phyloP scores from a whole-genome alignment of 768 basidiomycete genomes.

The Rhizopogon vinicolor region DNA sequence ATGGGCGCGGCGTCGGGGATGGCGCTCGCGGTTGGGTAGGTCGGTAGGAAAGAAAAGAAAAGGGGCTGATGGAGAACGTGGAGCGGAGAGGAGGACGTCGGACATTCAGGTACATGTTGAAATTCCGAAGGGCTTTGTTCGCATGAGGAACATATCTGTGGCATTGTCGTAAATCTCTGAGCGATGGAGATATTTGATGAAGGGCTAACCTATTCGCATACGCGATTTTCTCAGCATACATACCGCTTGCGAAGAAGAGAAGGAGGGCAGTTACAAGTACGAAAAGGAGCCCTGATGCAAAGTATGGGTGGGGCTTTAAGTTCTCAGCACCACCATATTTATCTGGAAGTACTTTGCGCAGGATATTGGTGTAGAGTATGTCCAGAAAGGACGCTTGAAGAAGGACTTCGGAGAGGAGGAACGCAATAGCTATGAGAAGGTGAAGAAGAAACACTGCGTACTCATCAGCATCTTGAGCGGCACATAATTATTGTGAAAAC shows the following conservation, averaged over 20 bases:
- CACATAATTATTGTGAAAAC: conserved; percentile 20
- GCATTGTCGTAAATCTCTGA: conserved; percentile 9
- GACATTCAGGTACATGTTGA: conserved; percentile 98
- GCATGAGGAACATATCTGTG: conserved; percentile 93
- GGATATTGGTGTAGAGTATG: conserved; percentile 51
- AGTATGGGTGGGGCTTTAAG: conserved; percentile 62
- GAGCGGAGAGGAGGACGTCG: conserved; percentile 71
- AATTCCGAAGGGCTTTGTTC: conserved; percentile 83
- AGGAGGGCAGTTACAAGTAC: conserved; percentile 87
- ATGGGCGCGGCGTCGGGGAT: conserved; percentile 30
- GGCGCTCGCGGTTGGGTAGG: conserved; percentile 17
- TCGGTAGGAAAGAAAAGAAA: conserved; percentile 34
- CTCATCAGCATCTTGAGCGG: conserved; percentile 15
- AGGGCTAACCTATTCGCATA: conserved; percentile 83
- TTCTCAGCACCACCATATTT: conserved; percentile 35
- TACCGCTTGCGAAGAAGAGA: conserved; percentile 94
- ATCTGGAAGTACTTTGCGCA: conserved; percentile 49
- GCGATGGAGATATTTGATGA: conserved; percentile 8
- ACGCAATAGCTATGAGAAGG: conserved; percentile 59
- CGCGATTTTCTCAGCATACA: conserved; percentile 94
- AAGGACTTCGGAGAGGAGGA: conserved; percentile 74
- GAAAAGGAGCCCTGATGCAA: conserved; percentile 76
- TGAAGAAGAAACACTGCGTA: conserved; percentile 69
- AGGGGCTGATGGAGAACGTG: conserved; percentile 40
- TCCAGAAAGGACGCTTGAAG: conserved; percentile 63